These are phyloP conservation scores for Ophiostoma angusticollis DNA, from an alignment of 2,329 filamentous ascomycete species.

Conservation along the genomic window DNA sequence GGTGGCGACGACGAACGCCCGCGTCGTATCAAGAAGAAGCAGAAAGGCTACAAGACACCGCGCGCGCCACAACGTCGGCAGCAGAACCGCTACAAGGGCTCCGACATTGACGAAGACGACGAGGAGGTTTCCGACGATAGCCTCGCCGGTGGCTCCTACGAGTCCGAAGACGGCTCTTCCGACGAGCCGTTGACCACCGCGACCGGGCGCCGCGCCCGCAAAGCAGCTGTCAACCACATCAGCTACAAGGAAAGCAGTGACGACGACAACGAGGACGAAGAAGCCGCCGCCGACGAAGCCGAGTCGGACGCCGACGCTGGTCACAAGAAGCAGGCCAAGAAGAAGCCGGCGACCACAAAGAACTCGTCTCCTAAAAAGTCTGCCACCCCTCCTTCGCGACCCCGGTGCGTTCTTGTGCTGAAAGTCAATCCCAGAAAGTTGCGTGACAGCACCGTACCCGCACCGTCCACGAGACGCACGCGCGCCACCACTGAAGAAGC, in stretches of 20 bases:
- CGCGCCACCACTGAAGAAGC: constrained; percentile 42
- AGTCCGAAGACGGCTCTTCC: constrained; percentile 25
- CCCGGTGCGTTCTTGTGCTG: constrained; percentile 19
- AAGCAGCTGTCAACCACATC: constrained; percentile 29
- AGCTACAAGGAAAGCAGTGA: constrained; percentile 35
- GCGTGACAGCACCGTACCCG: constrained; percentile 11
- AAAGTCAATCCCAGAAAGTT: constrained; percentile 15
- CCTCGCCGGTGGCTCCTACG: constrained; percentile 35
- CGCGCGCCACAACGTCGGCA: constrained; percentile 13
- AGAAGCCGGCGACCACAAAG: constrained; percentile 18
- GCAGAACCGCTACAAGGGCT: constrained; percentile 38
- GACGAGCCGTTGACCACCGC: constrained; percentile 25
- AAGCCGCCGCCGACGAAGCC: constrained; percentile 19
- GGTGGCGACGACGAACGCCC: constrained; percentile 29
- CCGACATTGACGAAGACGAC: constrained; percentile 50
- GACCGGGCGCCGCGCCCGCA: constrained; percentile 33
- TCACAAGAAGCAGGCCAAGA: constrained; percentile 26
- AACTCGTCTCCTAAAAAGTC: neutral
- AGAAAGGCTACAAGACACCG: constrained; percentile 18
- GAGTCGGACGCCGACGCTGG: constrained; percentile 26
- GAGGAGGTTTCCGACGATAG: constrained; percentile 43
- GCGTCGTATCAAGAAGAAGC: constrained; percentile 26
- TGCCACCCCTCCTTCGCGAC: constrained; percentile 3
- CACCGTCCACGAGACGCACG: constrained; percentile 32
- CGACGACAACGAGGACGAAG: constrained; percentile 22